A percentile compares a stretch with the other conserved stretches of the same genome.
These are phyloP conservation scores for Diaporthe aspalathi DNA, from an alignment of 2,329 filamentous ascomycete genomes.

Conservation along the genomic window DNA sequence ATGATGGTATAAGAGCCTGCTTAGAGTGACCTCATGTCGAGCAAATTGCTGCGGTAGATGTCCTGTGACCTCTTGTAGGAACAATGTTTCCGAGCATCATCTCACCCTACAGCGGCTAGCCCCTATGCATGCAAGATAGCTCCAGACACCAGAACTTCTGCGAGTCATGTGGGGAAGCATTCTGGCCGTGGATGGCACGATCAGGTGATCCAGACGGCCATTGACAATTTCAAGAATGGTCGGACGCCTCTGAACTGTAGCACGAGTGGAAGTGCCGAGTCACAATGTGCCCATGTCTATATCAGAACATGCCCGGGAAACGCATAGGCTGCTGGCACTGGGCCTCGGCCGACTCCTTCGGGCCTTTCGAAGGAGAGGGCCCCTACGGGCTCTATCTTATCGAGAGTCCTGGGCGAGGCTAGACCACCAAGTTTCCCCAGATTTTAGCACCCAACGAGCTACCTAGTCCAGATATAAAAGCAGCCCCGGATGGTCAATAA, in stretches of 20 bases:
- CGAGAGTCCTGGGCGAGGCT: conserved; percentile 1
- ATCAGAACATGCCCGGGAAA: not conserved
- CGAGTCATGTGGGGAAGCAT: not conserved
- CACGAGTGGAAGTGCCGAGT: not conserved
- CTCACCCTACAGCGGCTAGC: no score
- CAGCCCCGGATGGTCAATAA: not conserved
- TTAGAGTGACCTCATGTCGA: no score
- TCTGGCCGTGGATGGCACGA: not conserved
- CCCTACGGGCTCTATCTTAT: conserved; percentile 10
- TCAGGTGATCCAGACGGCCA: not conserved
- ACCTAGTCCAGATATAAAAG: conserved; percentile 1
- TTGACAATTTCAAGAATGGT: not conserved
- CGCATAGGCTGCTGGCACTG: not conserved
- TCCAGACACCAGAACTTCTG: no score
- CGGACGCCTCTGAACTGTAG: not conserved
- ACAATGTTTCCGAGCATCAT: no score
- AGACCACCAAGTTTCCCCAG: conserved; percentile 20
- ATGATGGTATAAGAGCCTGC: no score
- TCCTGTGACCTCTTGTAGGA: no score
- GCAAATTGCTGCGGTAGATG: no score
- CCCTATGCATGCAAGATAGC: no score
- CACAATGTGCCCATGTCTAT: not conserved
- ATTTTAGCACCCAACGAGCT: conserved; percentile 2
- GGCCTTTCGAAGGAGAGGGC: not conserved
- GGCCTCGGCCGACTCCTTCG: conserved; percentile 13